phyloP scores from a whole-genome alignment of 129 eudicot species.

The Arctium minus region DNA sequence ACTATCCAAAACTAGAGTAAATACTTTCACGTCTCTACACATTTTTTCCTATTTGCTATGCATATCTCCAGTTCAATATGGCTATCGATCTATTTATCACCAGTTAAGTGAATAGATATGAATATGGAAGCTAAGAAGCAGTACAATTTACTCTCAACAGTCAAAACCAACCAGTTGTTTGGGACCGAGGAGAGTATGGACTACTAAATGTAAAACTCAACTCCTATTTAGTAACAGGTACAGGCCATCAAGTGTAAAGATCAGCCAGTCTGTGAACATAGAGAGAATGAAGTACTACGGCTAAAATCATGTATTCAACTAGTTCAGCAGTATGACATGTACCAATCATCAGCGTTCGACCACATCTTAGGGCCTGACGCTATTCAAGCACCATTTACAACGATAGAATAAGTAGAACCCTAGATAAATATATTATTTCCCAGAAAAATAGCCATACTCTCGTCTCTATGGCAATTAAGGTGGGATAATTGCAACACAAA shows the following conservation, averaged over 20 bases:
- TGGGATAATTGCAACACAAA: not conserved
- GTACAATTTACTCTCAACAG: not conserved
- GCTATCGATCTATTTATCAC: not conserved
- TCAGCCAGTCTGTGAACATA: not conserved
- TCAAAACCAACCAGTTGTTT: not conserved
- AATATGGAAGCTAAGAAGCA: not conserved
- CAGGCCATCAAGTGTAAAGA: not conserved
- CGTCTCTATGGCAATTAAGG: not conserved
- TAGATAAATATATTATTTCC: not conserved
- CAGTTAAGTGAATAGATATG: not conserved
- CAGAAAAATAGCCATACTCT: not conserved
- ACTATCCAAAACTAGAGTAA: not conserved
- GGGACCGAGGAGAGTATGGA: not conserved
- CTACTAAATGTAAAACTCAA: not conserved
- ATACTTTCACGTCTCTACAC: not conserved
- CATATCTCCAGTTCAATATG: not conserved
- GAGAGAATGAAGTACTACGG: not conserved
- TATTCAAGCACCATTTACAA: not conserved
- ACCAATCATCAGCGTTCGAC: not conserved
- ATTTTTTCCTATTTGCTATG: not conserved
- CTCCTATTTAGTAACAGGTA: not conserved
- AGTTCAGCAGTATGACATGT: not conserved
- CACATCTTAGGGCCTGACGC: not conserved
- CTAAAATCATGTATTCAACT: not conserved
- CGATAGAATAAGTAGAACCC: not conserved